Base-by-base conservation (phyloP, 2,329 filamentous ascomycete species). In the Xylariales sp. region DNA sequence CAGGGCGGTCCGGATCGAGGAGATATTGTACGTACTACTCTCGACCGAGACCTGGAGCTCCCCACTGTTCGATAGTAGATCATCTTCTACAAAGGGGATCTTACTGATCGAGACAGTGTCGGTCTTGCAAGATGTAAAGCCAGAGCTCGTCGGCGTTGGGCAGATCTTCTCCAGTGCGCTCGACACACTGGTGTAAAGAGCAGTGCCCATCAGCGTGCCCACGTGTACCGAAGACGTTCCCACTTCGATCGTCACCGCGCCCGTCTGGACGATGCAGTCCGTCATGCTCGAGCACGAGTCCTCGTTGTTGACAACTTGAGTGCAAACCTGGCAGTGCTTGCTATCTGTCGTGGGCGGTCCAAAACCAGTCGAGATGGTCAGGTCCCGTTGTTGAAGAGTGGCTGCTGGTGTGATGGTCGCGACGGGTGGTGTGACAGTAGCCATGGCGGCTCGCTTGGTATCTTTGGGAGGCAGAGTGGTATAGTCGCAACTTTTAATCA, bases 381-480 rank as follows among this genome's bases (percentile, higher is more conserved):
- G 4, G 52, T 58, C 41, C 51, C 55, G 15, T 21, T 37, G 22
- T 14, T 36, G 37, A 27, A 44, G 31, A n/a, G 31, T 40, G 18
- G 42, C 29, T 16, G 22, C 8, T 15, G 37, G 36, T 7, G 38
- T 44, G 12, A 45, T 41, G 19, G 19, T 37, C 10, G 38, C 24
- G n/a, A 11, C 22, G 5, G 31, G 32, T 10, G 33, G 24, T 5
- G 38, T 31, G 7, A 31, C 28, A 38, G 34, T 15, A 5, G 38
- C 31, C 7, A 31, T 19, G 14, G 10, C 21, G 6, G 35, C 38
- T 19, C 43, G 38, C 43, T 41, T 45, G 27, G 32, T 41, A 22
- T 45, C 32, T 31, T 38, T 41, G 11, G 43, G 43, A 12, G 43
- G 43, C 5, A 45, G 28, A 29, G 24, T 41, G 19, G 38, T 45